These are phyloP conservation scores for Biscutella laevigata DNA, from an alignment of 441 rosid species.

Conservation along the genomic window DNA sequence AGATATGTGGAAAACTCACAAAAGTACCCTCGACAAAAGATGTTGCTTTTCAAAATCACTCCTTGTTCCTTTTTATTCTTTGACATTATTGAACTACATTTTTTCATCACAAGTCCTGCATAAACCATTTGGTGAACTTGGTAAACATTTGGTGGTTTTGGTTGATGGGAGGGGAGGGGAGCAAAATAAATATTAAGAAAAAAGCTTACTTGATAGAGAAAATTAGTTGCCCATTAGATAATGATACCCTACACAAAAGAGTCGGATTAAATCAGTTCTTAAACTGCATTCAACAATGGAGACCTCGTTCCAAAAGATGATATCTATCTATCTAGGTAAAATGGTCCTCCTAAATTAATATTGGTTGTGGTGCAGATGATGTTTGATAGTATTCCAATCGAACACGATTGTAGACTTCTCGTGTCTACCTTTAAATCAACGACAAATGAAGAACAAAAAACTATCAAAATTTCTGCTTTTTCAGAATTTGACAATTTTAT, in stretches of 20 bases:
- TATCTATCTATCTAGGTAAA: neutral
- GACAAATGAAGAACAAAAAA: too few relatives aligned
- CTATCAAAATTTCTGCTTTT: too few relatives aligned
- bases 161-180: neutral
- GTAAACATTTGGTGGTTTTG: neutral
- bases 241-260: slow-evolving; percentile 18
- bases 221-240: slow-evolving; percentile 13
- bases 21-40: neutral
- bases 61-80: neutral
- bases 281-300: neutral
- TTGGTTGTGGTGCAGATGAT: too few relatives aligned
- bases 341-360: too few relatives aligned
- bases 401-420: too few relatives aligned
- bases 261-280: neutral
- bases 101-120: neutral
- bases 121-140: neutral
- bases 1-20: too few relatives aligned
- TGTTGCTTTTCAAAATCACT: too few relatives aligned
- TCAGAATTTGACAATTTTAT: too few relatives aligned
- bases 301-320: neutral
- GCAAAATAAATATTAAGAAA: neutral
- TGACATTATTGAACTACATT: slow-evolving; percentile 11
- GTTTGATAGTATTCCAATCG: too few relatives aligned
- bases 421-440: too few relatives aligned
- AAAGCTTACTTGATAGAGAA: slow-evolving; percentile 14